Conservation (phyloP, 2,329 filamentous ascomycete genomes). For the Cytospora paraplurivora region DNA sequence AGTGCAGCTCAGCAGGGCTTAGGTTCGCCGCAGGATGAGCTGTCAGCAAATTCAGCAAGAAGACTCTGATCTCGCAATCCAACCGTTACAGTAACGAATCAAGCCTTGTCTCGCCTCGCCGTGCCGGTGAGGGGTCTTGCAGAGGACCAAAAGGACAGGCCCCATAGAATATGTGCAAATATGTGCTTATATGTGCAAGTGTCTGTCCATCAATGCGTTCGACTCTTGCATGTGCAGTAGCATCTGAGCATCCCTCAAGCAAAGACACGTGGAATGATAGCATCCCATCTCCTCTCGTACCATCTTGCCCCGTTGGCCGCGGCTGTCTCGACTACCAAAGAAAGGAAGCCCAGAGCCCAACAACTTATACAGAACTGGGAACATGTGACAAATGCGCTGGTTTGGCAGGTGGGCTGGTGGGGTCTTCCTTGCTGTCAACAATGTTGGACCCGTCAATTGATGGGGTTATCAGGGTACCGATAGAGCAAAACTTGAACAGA, state of each 20-base stretch:
- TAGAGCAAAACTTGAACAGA: no score
- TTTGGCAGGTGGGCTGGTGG: background rate
- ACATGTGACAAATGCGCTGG: background rate
- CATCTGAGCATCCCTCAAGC: background rate
- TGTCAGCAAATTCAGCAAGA: constrained; percentile 14
- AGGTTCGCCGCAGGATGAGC: constrained; percentile 13
- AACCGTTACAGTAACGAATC: background rate
- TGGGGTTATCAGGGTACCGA: no score
- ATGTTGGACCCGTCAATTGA: background rate
- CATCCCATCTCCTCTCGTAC: constrained; percentile 9
- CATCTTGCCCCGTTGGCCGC: background rate
- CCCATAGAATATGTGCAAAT: background rate
- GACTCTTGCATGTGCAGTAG: background rate
- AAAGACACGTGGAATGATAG: constrained; percentile 12
- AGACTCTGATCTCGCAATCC: background rate
- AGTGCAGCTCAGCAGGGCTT: constrained; percentile 1
- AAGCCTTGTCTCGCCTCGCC: background rate
- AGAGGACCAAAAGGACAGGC: background rate
- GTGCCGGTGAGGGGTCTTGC: background rate
- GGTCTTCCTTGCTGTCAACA: background rate
- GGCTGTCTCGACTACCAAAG: constrained; percentile 12
- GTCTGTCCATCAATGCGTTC: background rate
- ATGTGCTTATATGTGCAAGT: background rate
- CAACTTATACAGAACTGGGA: background rate
- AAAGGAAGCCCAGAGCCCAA: background rate